These are phyloP conservation scores for Crithidia fasciculata DNA, from an alignment of 208 protist species.

Conservation along the genomic window DNA sequence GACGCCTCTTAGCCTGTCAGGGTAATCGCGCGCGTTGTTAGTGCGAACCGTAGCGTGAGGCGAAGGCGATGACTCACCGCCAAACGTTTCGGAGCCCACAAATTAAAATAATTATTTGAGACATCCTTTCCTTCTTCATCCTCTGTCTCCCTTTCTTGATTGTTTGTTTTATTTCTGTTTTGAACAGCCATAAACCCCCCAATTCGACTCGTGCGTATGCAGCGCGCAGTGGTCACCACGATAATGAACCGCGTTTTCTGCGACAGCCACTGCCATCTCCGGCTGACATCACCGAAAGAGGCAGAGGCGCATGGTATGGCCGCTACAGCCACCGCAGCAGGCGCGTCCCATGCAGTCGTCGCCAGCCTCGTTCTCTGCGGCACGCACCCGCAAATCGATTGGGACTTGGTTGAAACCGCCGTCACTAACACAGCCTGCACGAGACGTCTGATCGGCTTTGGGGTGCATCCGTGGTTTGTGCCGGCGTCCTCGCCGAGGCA, in stretches of 20 bases:
- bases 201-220: not conserved
- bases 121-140: not conserved
- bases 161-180: not conserved
- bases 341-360: not conserved
- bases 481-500: not conserved
- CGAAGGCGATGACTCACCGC: too few species aligned
- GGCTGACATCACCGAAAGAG: not conserved
- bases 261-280: slow-evolving; percentile 33
- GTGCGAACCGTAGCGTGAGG: too few species aligned
- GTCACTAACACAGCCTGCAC: not conserved
- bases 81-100: too few species aligned
- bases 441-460: slow-evolving; percentile 56
- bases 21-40: too few species aligned
- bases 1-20: too few species aligned
- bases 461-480: slow-evolving; percentile 84
- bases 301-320: not conserved
- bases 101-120: not conserved
- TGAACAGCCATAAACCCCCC: too few species aligned
- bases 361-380: slow-evolving; percentile 62
- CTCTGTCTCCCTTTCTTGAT: not conserved
- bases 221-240: not conserved
- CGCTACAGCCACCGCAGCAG: not conserved
- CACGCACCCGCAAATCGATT: slow-evolving; percentile 79
- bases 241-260: slow-evolving; percentile 5
- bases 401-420: slow-evolving; percentile 32